Base-by-base conservation (phyloP, 108 stramenopile genomes). In the Aurantiochytrium sp. region DNA sequence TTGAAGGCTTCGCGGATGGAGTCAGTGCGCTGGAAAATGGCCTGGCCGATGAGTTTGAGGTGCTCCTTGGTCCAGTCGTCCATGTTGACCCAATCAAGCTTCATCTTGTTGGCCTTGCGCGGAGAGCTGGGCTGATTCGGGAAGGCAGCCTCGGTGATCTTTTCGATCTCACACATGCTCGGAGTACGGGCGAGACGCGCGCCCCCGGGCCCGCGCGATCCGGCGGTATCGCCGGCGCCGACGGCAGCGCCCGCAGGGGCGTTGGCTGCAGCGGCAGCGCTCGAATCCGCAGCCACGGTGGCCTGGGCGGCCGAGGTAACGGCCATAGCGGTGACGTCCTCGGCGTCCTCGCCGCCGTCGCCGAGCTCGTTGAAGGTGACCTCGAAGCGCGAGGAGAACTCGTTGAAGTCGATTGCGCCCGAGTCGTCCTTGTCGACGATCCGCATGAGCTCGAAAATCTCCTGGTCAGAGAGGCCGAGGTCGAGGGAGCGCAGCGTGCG, bases 371-470 rank as follows among this genome's bases (percentile, higher is more conserved):
- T 91, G 89, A 92, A 92, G 22, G 92, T 89, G 3, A 92, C 52
- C 68, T 88, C 87, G 48, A 92, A 92, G 6, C 92, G 48, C 17
- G 59, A 53, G 19, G 92, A 87, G 39, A 92, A 92, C 88, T 92
- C 92, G 68, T 92, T 42, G 4, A 92, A 54, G 73, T 90, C 87
- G 85, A 92, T 92, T 30, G 85, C 87, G 31, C 89, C 89, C 85
- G 91, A 91, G 5, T 90, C 87, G 81, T 92, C 91, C 55, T 90
- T 91, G 91, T 92, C 92, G 27, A 93, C 32, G 55, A 89, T 88
- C 4, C 92, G 65, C 92, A 93, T 93, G n/a, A 93, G 81, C 89
- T 93, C 92, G 30, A 91, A 93, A 4, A 92, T 89, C 89, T 92
- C 89, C 17, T 31, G 55, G 4, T 55, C 39, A 19, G 86, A 89